Conservation (phyloP, 441 rosid species). For the Corymbia citriodora region DNA sequence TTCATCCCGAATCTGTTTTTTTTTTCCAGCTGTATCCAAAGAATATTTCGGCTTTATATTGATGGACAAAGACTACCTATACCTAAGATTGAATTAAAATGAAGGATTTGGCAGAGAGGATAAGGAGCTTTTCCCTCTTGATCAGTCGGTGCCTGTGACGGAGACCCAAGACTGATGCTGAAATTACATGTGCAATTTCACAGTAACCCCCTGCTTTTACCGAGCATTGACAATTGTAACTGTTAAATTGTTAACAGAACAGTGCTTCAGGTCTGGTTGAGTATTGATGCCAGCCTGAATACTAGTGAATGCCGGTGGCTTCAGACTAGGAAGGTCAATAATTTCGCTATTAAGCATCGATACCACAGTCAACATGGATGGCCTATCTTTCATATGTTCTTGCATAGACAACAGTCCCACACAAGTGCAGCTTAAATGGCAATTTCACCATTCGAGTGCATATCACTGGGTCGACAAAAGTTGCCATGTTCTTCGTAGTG, state of each 20-base stretch:
- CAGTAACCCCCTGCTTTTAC: neutral
- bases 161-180: neutral
- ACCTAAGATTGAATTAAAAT: neutral
- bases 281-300: neutral
- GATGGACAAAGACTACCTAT: neutral
- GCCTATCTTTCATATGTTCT: neutral
- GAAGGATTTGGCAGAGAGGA: too few relatives aligned
- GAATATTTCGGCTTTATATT: too few relatives aligned
- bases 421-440: neutral
- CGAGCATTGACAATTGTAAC: neutral
- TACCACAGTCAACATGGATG: neutral
- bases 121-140: too few relatives aligned
- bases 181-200: neutral
- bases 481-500: conserved; percentile 29
- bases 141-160: too few relatives aligned
- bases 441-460: neutral
- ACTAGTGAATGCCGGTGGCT: neutral
- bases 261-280: neutral
- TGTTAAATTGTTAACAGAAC: neutral
- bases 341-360: neutral
- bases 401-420: neutral
- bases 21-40: too few relatives aligned
- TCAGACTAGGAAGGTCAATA: neutral
- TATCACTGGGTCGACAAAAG: conserved; percentile 21
- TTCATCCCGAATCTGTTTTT: too few relatives aligned